These are phyloP conservation scores for Penicillium angulare DNA, from an alignment of 495 filamentous ascomycete species.

Conservation along the genomic window DNA sequence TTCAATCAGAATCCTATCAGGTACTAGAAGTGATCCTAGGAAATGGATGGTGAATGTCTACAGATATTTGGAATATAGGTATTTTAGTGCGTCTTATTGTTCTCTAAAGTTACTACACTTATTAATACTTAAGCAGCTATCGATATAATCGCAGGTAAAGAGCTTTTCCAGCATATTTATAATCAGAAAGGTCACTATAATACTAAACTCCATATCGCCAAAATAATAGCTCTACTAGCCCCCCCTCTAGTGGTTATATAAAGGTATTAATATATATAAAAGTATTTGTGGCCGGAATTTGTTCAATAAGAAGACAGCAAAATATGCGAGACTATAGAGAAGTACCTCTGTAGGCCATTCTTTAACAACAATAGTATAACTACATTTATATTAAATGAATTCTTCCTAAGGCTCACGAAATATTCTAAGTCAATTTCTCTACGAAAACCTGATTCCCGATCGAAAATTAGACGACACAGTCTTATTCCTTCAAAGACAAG, in stretches of 20 bases:
- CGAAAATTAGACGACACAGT: constrained; percentile 30
- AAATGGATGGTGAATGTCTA: constrained; percentile 37
- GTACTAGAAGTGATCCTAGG: constrained; percentile 48
- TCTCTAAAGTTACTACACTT: constrained; percentile 20
- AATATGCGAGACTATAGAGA: constrained; percentile 34
- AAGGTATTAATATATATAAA: constrained; percentile 40
- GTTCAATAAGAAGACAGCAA: constrained; percentile 33
- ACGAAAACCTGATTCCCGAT: constrained; percentile 33
- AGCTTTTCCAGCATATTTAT: constrained; percentile 43
- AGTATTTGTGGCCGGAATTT: constrained; percentile 33
- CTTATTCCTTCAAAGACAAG: constrained; percentile 34
- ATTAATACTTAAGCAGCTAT: constrained; percentile 38
- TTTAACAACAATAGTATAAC: constrained; percentile 36
- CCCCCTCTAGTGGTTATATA: constrained; percentile 42
- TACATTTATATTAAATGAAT: constrained; percentile 22
- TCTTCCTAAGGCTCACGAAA: constrained; percentile 28
- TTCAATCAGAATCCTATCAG: constrained; percentile 46
- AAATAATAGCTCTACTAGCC: constrained; percentile 46
- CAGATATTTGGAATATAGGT: constrained; percentile 50
- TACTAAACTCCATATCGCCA: constrained; percentile 41
- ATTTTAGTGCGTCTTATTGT: constrained; percentile 41
- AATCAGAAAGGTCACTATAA: constrained; percentile 30
- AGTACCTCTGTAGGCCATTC: constrained; percentile 40
- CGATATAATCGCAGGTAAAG: constrained; percentile 49
- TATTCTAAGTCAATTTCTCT: constrained; percentile 35